phyloP scores from a whole-genome alignment of 139 green algal species.

The Tetraselmis chui region DNA sequence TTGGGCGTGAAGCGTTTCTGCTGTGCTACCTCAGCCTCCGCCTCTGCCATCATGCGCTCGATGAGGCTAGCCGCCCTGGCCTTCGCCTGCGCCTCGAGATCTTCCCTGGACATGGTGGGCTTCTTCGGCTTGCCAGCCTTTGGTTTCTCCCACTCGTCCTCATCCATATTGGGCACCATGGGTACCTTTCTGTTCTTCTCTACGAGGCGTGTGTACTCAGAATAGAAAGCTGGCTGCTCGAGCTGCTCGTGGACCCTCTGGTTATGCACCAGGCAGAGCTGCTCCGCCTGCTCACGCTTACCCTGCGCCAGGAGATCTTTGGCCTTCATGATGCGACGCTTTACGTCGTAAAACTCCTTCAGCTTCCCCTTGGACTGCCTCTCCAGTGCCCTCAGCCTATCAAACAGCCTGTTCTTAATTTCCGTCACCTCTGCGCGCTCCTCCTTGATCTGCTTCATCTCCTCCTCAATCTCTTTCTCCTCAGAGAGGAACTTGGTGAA shows the following conservation, averaged over 20 bases:
- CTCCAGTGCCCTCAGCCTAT: neutral
- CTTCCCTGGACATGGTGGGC: neutral
- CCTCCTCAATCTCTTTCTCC: conserved; percentile 4
- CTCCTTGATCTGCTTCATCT: conserved; percentile 7
- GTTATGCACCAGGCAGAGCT: neutral
- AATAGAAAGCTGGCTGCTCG: neutral
- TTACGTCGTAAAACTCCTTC: neutral
- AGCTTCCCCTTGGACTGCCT: neutral
- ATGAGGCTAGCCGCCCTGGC: neutral
- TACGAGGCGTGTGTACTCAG: neutral
- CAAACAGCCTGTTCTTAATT: neutral
- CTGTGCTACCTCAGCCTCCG: neutral
- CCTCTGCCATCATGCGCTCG: neutral
- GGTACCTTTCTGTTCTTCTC: neutral
- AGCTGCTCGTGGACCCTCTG: neutral
- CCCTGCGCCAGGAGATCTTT: neutral
- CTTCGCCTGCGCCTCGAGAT: neutral
- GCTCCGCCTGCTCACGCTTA: neutral
- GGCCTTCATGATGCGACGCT: neutral
- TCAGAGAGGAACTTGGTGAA: conserved; percentile 25
- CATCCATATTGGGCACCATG: neutral
- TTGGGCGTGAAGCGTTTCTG: neutral
- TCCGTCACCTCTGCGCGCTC: neutral
- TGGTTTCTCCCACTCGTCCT: neutral
- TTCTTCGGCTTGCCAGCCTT: neutral